Percentiles rank a stretch among this genome's conserved stretches.
Conservation (phyloP, 192 early-diverging fungal species). For the Phycomyces blakesleeanus region DNA sequence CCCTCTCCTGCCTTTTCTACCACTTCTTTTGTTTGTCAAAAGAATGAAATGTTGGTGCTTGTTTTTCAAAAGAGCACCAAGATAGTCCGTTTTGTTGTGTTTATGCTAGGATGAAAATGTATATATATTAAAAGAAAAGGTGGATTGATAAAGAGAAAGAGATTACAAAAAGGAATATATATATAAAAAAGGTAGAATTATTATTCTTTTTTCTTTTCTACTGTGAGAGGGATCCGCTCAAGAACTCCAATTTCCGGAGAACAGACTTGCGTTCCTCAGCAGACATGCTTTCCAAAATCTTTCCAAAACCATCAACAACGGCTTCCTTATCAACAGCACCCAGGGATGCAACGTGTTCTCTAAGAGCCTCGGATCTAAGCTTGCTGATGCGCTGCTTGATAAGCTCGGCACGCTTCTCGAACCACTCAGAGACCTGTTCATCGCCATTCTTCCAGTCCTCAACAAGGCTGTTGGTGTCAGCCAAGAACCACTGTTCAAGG, state of each 20-base stretch:
- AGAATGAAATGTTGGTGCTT: too few species aligned
- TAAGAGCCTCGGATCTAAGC: slow-evolving; percentile 27
- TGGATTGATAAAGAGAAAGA: too few species aligned
- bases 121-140: too few species aligned
- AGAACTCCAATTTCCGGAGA: slow-evolving; percentile 5
- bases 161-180: too few species aligned
- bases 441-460: slow-evolving; percentile 26
- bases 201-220: background rate
- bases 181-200: too few species aligned
- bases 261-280: slow-evolving; percentile 22
- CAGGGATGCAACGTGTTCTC: slow-evolving; percentile 23
- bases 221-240: background rate
- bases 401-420: slow-evolving; percentile 43
- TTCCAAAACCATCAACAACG: slow-evolving; percentile 35
- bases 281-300: slow-evolving; percentile 29
- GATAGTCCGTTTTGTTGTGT: too few species aligned
- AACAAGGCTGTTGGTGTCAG: slow-evolving; percentile 48
- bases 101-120: too few species aligned
- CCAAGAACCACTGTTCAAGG: slow-evolving; percentile 64
- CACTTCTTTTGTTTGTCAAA: too few species aligned
- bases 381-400: slow-evolving; percentile 37
- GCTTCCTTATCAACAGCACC: slow-evolving; percentile 30
- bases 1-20: too few species aligned
- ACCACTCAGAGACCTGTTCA: slow-evolving; percentile 51
- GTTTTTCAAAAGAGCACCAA: too few species aligned